Conservation (phyloP, 352 stramenopile genomes). For the Phytophthora sojae region DNA sequence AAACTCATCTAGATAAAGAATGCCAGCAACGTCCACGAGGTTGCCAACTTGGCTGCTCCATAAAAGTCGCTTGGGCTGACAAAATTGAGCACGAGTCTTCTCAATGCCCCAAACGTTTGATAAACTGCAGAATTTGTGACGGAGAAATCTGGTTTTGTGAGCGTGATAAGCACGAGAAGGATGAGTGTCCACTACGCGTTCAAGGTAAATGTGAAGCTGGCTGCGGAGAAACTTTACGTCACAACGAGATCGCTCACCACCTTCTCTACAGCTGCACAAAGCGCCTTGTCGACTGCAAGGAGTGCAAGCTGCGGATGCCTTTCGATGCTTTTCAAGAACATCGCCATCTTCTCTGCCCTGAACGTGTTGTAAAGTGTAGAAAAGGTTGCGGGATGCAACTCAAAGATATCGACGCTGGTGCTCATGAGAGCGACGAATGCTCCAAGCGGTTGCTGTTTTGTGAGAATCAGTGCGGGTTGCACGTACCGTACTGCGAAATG, state of each 20-base stretch:
- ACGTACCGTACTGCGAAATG: slow-evolving; percentile 43
- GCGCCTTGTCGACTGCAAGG: slow-evolving; percentile 54
- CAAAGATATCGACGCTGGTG: slow-evolving; percentile 45
- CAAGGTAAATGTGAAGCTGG: slow-evolving; percentile 56
- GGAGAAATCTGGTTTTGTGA: slow-evolving; percentile 58
- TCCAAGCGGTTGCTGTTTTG: slow-evolving; percentile 55
- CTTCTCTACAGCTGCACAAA: slow-evolving; percentile 61
- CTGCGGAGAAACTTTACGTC: slow-evolving; percentile 50
- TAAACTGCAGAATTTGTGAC: slow-evolving; percentile 60
- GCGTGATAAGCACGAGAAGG: slow-evolving; percentile 39
- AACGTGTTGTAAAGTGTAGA: slow-evolving; percentile 62
- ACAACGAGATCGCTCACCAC: slow-evolving; percentile 70
- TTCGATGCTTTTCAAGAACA: slow-evolving; percentile 54
- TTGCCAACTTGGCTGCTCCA: slow-evolving; percentile 60
- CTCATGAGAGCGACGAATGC: slow-evolving; percentile 63
- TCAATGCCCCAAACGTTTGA: slow-evolving; percentile 68
- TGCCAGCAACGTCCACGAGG: slow-evolving; percentile 51
- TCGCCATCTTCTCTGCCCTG: slow-evolving; percentile 50
- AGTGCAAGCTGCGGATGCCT: slow-evolving; percentile 50
- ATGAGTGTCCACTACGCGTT: slow-evolving; percentile 64
- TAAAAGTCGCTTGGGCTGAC: slow-evolving; percentile 37
- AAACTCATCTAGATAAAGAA: slow-evolving; percentile 40
- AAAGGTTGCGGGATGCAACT: slow-evolving; percentile 59
- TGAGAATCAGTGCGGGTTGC: slow-evolving; percentile 59
- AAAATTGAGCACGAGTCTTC: slow-evolving; percentile 44